Evolutionary conservation across 23 red algal species (phyloP), one percentile per base, ranked within the genome.

Genomic region (Gracilariopsis chorda): DNA sequence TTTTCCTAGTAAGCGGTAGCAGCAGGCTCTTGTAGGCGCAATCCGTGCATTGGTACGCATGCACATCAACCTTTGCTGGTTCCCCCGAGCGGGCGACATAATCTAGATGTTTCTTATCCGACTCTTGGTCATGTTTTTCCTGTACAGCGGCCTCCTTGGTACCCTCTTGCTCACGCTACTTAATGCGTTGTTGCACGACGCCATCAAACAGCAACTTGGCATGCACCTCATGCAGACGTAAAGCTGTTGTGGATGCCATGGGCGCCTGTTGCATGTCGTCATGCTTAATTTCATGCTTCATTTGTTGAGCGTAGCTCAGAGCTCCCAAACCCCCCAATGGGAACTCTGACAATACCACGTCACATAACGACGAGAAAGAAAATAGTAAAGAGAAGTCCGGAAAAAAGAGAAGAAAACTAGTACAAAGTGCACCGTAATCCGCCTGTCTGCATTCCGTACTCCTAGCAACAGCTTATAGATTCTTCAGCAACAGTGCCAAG

Each of bases 1-100:
- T n/a, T n/a, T n/a, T n/a, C n/a, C n/a, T n/a, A n/a, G n/a, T n/a
- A n/a, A n/a, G n/a, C n/a, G n/a, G n/a, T n/a, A n/a, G n/a, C n/a
- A n/a, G n/a, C n/a, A n/a, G n/a, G n/a, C n/a, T n/a, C n/a, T n/a
- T 94, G 51, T 98, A 98, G 16, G 91, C 95, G 80, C 95, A 98
- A 52, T 89, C 88, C 33, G 88, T 77, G 51, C 95, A 98, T 71
- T 98, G 87, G 34, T 91, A 98, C 8, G 90, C 90, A 58, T 94
- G 95, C 40, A 82, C 78, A 40, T 63, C 42, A 28, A 55, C 88
- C 60, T 94, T 92, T 40, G 90, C 84, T 1, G 84, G 83, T 67
- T 94, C 86, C 39, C 77, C 91, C 16, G 79, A 86, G 5, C 91
- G 62, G 2, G 91, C 91, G 51, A 81, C 80, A 45, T 84, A 84